Evolutionary conservation across 2,329 filamentous ascomycete species (phyloP).

Genomic region (Penicillium griseofulvum): DNA sequence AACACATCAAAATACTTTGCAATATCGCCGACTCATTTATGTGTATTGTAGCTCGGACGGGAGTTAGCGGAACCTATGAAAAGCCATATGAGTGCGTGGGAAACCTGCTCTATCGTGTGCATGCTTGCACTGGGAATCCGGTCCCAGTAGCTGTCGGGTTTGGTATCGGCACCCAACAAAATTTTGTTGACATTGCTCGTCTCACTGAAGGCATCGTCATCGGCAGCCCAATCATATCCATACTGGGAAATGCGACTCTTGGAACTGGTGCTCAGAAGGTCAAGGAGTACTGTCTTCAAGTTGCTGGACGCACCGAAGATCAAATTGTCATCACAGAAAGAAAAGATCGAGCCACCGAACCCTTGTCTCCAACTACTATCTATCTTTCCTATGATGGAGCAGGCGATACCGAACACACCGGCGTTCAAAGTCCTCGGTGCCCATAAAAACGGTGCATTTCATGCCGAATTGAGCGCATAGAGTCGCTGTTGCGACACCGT

Average conservation of each 20-base stretch:
- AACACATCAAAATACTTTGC: slow-evolving; percentile 88
- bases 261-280: slow-evolving; percentile 67
- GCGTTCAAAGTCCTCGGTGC: too few species aligned
- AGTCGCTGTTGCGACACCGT: too few species aligned
- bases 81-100: slow-evolving; percentile 76
- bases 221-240: slow-evolving; percentile 85
- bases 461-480: too few species aligned
- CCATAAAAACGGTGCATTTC: too few species aligned
- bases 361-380: slow-evolving; percentile 35
- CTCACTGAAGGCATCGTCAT: slow-evolving; percentile 92
- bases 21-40: slow-evolving; percentile 95
- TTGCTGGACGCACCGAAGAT: slow-evolving; percentile 52
- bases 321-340: slow-evolving; percentile 50
- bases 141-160: slow-evolving; percentile 88
- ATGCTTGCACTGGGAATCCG: slow-evolving; percentile 75
- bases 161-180: slow-evolving; percentile 86
- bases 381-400: slow-evolving; percentile 40
- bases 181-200: slow-evolving; percentile 76
- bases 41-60: slow-evolving; percentile 93
- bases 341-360: slow-evolving; percentile 30
- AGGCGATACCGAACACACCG: background rate
- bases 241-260: slow-evolving; percentile 62
- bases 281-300: slow-evolving; percentile 76
- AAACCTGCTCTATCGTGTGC: slow-evolving; percentile 74
- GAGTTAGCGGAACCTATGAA: slow-evolving; percentile 83